phyloP scores from a whole-genome alignment of 164 flowering plant genomes.

The Stephania cephalantha region DNA sequence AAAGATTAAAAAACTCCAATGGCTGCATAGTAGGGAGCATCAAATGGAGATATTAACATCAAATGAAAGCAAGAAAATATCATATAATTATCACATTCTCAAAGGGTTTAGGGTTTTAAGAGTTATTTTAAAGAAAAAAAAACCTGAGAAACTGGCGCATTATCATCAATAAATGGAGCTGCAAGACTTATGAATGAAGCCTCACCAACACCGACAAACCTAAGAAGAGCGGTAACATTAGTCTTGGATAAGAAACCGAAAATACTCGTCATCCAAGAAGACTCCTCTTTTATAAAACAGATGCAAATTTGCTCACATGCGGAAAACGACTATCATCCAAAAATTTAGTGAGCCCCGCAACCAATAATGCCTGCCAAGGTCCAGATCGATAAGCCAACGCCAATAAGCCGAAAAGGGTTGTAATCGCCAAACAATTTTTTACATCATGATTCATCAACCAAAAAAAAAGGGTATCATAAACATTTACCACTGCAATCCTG shows the following conservation, averaged over 20 bases:
- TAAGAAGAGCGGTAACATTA: slow-evolving; percentile 7
- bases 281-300: neutral
- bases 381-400: slow-evolving; percentile 93
- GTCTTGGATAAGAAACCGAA: neutral
- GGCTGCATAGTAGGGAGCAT: too few species aligned
- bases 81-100: too few species aligned
- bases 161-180: slow-evolving; percentile 95
- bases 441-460: neutral
- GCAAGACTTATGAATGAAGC: slow-evolving; percentile 98
- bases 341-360: slow-evolving; percentile 77
- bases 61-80: too few species aligned
- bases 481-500: neutral
- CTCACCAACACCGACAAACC: slow-evolving; percentile 97
- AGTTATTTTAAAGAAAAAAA: too few species aligned
- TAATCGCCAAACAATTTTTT: slow-evolving; percentile 39
- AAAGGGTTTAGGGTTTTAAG: too few species aligned
- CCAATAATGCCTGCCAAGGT: slow-evolving; percentile 70
- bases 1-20: too few species aligned
- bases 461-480: neutral
- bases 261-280: neutral
- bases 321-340: slow-evolving; percentile 76
- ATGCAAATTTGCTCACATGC: slow-evolving; percentile 61
- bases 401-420: slow-evolving; percentile 97
- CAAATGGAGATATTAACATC: too few species aligned
- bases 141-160: slow-evolving; percentile 49